Percentiles rank a stretch among this genome's conserved stretches.
Conservation (phyloP, 108 stramenopile species). For the Pseudonitzschia pungens region DNA sequence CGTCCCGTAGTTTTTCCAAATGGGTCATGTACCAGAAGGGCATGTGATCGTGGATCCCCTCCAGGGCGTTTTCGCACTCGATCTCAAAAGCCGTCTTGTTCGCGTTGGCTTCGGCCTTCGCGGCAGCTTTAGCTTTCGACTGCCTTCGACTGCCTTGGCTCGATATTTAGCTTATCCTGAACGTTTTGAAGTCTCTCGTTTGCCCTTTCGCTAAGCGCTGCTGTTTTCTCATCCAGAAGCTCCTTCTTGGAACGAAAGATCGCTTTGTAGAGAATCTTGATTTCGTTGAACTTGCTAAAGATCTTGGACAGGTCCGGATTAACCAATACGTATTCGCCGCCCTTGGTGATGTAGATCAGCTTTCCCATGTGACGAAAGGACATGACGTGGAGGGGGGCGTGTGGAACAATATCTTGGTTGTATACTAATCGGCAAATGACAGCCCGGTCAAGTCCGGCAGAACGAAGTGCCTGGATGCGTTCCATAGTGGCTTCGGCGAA, state of each 20-base stretch:
- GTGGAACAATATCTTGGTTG: conserved; percentile 30
- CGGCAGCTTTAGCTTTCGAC: neutral
- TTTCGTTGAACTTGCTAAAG: neutral
- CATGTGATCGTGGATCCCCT: conserved; percentile 17
- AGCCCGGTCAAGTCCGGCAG: conserved; percentile 19
- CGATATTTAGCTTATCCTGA: neutral
- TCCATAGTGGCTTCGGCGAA: conserved; percentile 19
- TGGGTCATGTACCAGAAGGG: conserved; percentile 20
- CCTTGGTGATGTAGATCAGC: conserved; percentile 29
- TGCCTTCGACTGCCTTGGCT: neutral
- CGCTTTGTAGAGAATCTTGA: neutral
- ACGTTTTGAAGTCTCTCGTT: neutral
- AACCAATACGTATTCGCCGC: conserved; percentile 25
- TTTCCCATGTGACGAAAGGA: conserved; percentile 26
- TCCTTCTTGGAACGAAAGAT: neutral
- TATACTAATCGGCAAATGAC: conserved; percentile 26
- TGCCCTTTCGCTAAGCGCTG: neutral
- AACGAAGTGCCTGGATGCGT: conserved; percentile 6
- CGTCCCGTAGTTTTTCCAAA: neutral
- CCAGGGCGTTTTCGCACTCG: conserved; percentile 12
- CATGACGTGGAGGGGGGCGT: conserved; percentile 17
- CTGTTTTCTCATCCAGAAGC: neutral
- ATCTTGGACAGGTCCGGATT: conserved; percentile 30
- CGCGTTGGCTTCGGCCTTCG: neutral
- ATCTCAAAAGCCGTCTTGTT: conserved; percentile 7